Base-by-base conservation (phyloP, 192 early-diverging fungal species). In the Backusella psychrophila region DNA sequence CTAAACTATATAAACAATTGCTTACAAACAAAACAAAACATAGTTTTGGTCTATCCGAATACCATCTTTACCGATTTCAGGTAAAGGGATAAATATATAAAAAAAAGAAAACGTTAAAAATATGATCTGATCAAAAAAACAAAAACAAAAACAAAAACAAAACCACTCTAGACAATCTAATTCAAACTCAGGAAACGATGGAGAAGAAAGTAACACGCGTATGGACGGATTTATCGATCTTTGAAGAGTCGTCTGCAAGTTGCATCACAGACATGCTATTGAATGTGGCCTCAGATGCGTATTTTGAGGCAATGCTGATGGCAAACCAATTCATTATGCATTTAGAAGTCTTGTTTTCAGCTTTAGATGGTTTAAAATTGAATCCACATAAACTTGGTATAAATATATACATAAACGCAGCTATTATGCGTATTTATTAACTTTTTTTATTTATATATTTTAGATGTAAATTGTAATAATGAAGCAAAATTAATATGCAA, bases 401-500 rank as follows among this genome's bases (percentile, higher is more conserved):
- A 26, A 11, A 26, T 59, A 26, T 59, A 26, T 15, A 63, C 26
- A 23, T 63, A 14, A 63, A 63, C 23, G 21, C 23, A 11, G 19
- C 8, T 44, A 4, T 15, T 44, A 17, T 44, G 15, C 6, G 1
- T 49, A n/a, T 49, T n/a, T 49, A 44, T 63, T 63, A 23, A 56
- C 53, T 63, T 63, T 11, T 26, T n/a, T 26, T 59, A n/a, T n/a
- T 56, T 56, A 21, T 56, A 21, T 65, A 52, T 70, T 83, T 83
- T 80, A 77, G 89, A 82, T 9, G 80, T 93, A 59, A 85, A 93
- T 72, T 88, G 93, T 78, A 90, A 89, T 35, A 84, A 91, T 49
- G 97, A 98, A 83, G 95, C 97, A 23, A 96, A 95, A 84, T 88
- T 96, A 79, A 86, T 99, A 73, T 94, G 94, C 73, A 96, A 95